Evolutionary conservation across 345 rosid genomes (phyloP), one percentile per base, ranked within the genome.

Genomic region (Corchorus olitorius): DNA sequence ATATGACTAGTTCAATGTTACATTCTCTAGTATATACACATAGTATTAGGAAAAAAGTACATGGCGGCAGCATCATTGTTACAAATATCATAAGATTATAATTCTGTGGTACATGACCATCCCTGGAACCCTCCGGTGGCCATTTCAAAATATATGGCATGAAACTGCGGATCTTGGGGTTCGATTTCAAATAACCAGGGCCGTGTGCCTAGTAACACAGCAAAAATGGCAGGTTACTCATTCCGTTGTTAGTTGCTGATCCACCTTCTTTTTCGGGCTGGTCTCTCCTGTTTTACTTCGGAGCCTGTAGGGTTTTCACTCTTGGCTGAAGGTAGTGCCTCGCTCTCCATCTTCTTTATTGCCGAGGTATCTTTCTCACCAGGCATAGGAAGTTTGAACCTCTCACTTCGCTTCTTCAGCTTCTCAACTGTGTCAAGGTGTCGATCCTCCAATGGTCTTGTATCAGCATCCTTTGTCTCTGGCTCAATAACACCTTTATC

Each of bases 371-470:
- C 97, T 80, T 92, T 92, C 75, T 90, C 99, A 37, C 81, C 86
- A 16, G 97, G 89, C 97, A 94, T 87, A 35, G 99, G 99, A 77
- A 93, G 92, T 84, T 91, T 96, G 88, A 96, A 96, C 80, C 99
- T 86, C 88, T 96, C 98, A 63, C 99, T 96, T 65, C 99, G 90
- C 81, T 96, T 96, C 91, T 96, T 96, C 81, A 96, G 86, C 89
- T 93, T 96, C 88, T 93, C 99, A 22, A 96, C 94, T 0, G 98
- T 96, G 81, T 93, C 97, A 55, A 90, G 83, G 81, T 91, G 98
- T 61, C 85, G 86, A 81, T 91, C 93, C 77, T 92, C 94, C 37
- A 74, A 35, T 34, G 87, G 88, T 73, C 87, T 89, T 74, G 80
- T 74, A 65, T 84, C 90, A 43, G 76, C 78, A 81, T 89, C 94